Evolutionary conservation across 495 filamentous ascomycete genomes (phyloP).

Genomic region (Paragyromitra xinjiangensis): DNA sequence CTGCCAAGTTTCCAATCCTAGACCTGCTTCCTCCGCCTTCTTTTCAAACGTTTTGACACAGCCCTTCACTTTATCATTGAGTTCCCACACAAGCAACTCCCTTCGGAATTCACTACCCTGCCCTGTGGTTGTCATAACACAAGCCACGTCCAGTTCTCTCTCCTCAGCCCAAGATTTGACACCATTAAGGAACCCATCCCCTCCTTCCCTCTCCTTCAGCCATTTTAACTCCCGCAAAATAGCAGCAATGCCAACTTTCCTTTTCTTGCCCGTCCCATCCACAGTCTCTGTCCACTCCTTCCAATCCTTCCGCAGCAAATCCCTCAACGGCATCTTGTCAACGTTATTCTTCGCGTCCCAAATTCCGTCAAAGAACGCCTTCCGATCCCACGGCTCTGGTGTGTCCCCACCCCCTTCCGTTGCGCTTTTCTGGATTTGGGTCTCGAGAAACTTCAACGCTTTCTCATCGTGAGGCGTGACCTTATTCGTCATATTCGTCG

Average conservation of each 20-base stretch:
- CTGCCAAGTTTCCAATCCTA: slow-evolving; percentile 65
- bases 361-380: slow-evolving; percentile 70
- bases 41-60: slow-evolving; percentile 67
- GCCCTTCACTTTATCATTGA: slow-evolving; percentile 60
- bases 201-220: slow-evolving; percentile 51
- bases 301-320: slow-evolving; percentile 88
- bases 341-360: slow-evolving; percentile 76
- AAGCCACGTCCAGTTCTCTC: slow-evolving; percentile 70
- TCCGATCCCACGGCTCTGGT: slow-evolving; percentile 63
- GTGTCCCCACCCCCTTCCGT: slow-evolving; percentile 8
- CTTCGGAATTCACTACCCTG: slow-evolving; percentile 68
- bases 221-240: slow-evolving; percentile 71
- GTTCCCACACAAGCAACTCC: slow-evolving; percentile 77
- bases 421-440: slow-evolving; percentile 51
- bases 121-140: slow-evolving; percentile 75
- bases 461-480: slow-evolving; percentile 73
- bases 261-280: slow-evolving; percentile 60
- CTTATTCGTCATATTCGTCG: slow-evolving; percentile 76
- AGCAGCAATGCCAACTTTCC: slow-evolving; percentile 77
- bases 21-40: slow-evolving; percentile 63
- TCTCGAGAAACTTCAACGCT: slow-evolving; percentile 72
- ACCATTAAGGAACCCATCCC: slow-evolving; percentile 62
- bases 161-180: slow-evolving; percentile 67
- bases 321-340: slow-evolving; percentile 70
- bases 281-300: slow-evolving; percentile 79